Conservation (phyloP, 2,329 filamentous ascomycete species). For the Aspergillus piperis region DNA sequence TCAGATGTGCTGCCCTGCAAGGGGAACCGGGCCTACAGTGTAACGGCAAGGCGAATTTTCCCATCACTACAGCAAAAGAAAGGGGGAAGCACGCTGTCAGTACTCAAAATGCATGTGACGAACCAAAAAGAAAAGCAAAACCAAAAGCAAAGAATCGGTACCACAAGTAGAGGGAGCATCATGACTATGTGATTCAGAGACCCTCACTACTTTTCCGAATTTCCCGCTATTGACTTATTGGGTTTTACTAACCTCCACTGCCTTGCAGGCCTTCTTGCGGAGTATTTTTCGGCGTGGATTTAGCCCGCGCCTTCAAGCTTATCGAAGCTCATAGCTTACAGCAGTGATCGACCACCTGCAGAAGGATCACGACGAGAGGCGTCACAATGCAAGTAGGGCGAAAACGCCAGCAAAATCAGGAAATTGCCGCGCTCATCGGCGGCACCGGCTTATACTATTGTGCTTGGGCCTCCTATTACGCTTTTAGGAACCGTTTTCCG, state of each 20-base stretch:
- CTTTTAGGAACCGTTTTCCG: no score
- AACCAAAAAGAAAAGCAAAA: background rate
- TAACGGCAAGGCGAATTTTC: background rate
- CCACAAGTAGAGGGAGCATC: no score
- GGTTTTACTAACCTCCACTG: background rate
- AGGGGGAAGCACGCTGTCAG: background rate
- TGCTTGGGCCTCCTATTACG: no score
- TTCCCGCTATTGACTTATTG: background rate
- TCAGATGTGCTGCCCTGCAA: background rate
- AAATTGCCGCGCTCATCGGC: no score
- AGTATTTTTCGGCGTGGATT: background rate
- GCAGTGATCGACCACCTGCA: no score
- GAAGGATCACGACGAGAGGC: no score
- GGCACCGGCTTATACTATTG: no score
- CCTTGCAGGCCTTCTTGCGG: background rate
- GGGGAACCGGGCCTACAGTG: background rate
- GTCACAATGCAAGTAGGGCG: no score
- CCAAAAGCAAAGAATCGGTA: background rate
- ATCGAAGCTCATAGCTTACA: background rate
- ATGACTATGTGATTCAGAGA: no score
- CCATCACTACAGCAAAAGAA: background rate
- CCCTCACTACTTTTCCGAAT: no score
- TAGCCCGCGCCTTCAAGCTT: background rate
- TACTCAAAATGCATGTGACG: background rate
- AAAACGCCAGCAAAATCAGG: no score